Percentiles rank a stretch among this genome's conserved stretches.
Conservation (phyloP, 345 rosid genomes). For the Populus euphratica region DNA sequence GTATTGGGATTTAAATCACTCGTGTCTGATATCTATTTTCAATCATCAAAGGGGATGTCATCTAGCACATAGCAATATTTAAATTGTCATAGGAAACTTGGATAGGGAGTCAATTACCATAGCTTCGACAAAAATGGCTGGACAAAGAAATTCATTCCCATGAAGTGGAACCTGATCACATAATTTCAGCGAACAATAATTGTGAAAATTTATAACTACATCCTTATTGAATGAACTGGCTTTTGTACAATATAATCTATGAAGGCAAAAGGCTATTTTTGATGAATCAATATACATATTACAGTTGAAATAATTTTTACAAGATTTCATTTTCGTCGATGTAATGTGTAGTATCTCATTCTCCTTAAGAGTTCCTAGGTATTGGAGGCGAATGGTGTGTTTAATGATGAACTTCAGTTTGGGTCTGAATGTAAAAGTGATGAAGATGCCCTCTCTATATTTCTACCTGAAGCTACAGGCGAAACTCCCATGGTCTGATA, state of each 20-base stretch:
- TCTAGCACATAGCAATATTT: background rate
- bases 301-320: background rate
- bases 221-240: background rate
- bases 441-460: conserved; percentile 35
- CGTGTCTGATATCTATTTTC: background rate
- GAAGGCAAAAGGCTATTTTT: background rate
- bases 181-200: no score
- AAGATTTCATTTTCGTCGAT: background rate
- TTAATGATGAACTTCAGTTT: background rate
- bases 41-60: background rate
- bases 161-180: background rate
- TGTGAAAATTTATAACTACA: no score
- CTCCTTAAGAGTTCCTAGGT: background rate
- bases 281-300: background rate
- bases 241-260: background rate
- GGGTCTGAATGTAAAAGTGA: conserved; percentile 26
- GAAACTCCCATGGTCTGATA: conserved; percentile 38
- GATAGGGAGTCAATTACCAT: background rate
- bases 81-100: background rate
- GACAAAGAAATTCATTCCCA: background rate
- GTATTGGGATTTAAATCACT: background rate
- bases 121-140: background rate
- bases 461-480: conserved; percentile 36
- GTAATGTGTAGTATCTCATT: background rate
- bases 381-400: background rate